Evolutionary conservation across 108 stramenopile species (phyloP).

Genomic region (Cyclotella baltica): DNA sequence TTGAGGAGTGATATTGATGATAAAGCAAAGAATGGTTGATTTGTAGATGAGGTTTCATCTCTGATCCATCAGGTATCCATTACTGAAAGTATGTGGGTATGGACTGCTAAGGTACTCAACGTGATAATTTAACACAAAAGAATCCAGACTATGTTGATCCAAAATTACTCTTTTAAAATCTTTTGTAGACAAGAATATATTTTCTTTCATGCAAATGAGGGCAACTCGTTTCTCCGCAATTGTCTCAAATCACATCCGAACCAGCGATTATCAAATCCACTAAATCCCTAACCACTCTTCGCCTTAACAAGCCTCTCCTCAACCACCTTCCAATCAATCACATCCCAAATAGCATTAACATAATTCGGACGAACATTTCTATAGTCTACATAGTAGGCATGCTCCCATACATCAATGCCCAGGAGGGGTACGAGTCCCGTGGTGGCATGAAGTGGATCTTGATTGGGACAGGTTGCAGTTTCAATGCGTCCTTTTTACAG

Average conservation of each 20-base stretch:
- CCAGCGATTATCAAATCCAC: background rate
- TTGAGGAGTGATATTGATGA: constrained; percentile 6
- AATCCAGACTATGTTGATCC: too few species aligned
- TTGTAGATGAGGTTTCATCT: background rate
- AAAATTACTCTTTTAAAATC: too few species aligned
- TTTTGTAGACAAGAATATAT: too few species aligned
- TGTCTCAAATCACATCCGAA: background rate
- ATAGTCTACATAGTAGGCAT: constrained; percentile 94
- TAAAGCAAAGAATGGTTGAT: constrained; percentile 9
- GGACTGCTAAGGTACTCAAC: too few species aligned
- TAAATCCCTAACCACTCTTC: constrained; percentile 25
- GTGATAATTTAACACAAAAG: too few species aligned
- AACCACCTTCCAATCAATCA: constrained; percentile 87
- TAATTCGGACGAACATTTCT: constrained; percentile 98
- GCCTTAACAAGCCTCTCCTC: constrained; percentile 81
- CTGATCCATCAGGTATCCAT: too few species aligned
- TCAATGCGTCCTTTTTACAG: constrained; percentile 61
- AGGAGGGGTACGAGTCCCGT: constrained; percentile 97
- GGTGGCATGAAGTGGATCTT: constrained; percentile 97
- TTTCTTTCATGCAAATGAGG: too few species aligned
- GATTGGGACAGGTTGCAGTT: constrained; percentile 91
- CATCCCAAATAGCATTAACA: constrained; percentile 94
- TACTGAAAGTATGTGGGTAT: too few species aligned
- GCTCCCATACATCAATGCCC: constrained; percentile 98
- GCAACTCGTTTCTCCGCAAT: background rate